phyloP scores from a whole-genome alignment of 1,284 basidiomycete species.

The Pyrrhoderma lamaoense region DNA sequence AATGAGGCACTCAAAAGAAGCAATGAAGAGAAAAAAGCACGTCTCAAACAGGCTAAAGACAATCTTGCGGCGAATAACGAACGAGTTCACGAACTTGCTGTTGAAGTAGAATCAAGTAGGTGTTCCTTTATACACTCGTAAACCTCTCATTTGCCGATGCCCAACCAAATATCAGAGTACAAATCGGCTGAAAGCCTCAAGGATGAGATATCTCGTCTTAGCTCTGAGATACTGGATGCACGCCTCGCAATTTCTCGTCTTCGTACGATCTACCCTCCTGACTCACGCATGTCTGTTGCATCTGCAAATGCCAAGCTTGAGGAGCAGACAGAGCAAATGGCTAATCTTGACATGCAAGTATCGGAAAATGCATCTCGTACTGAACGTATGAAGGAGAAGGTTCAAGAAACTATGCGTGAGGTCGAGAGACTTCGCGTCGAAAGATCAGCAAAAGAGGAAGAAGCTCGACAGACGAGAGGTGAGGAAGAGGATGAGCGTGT shows the following conservation, averaged over 20 bases:
- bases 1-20: slow-evolving; percentile 55
- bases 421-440: slow-evolving; percentile 58
- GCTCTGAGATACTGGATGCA: slow-evolving; percentile 73
- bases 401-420: slow-evolving; percentile 52
- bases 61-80: slow-evolving; percentile 52
- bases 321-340: slow-evolving; percentile 66
- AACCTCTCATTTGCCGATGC: not conserved
- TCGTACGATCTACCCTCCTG: slow-evolving; percentile 63
- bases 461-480: slow-evolving; percentile 49
- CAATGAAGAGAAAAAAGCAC: slow-evolving; percentile 66
- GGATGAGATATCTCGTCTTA: slow-evolving; percentile 48
- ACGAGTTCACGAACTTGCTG: slow-evolving; percentile 54
- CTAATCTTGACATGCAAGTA: slow-evolving; percentile 55
- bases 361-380: slow-evolving; percentile 37
- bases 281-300: slow-evolving; percentile 66
- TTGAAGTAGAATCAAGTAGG: slow-evolving; percentile 60
- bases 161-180: slow-evolving; percentile 45
- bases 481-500: slow-evolving; percentile 61
- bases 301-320: slow-evolving; percentile 66
- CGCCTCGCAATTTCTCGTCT: slow-evolving; percentile 71
- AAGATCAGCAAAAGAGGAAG: slow-evolving; percentile 62
- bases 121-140: not conserved
- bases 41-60: slow-evolving; percentile 56
- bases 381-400: slow-evolving; percentile 46
- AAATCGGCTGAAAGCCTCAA: slow-evolving; percentile 45